phyloP scores from a whole-genome alignment of 805 yeast genomes.

The Vanderwaltozyma yarrowii region DNA sequence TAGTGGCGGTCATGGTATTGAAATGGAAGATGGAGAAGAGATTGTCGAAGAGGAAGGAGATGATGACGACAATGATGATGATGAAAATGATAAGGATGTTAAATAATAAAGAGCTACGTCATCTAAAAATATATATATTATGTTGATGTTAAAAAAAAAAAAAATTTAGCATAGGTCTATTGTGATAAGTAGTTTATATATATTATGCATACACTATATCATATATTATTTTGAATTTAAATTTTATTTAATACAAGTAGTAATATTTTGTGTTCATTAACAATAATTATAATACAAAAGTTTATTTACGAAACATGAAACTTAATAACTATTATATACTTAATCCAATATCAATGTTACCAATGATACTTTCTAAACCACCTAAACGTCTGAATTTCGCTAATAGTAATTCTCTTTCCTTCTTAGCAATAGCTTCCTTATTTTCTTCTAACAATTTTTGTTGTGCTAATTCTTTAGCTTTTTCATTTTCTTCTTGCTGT shows the following conservation, averaged over 20 bases:
- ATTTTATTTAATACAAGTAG: too few species aligned
- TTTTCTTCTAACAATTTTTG: conserved; percentile 33
- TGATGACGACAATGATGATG: not conserved
- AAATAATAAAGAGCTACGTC: not conserved
- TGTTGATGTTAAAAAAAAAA: not conserved
- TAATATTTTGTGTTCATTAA: not conserved
- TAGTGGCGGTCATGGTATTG: conserved; percentile 24
- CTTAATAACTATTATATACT: conserved; percentile 17
- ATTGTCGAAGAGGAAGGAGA: conserved; percentile 2
- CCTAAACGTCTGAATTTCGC: conserved; percentile 52
- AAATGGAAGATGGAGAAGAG: conserved; percentile 28
- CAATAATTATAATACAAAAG: not conserved
- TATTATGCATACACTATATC: too few species aligned
- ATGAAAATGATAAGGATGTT: not conserved
- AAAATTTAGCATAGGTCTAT: not conserved
- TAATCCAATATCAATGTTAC: conserved; percentile 32
- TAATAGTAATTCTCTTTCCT: conserved; percentile 36
- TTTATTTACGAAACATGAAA: not conserved
- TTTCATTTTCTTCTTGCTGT: conserved; percentile 47
- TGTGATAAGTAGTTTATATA: too few species aligned
- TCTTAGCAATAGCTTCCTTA: conserved; percentile 34
- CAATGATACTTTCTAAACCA: conserved; percentile 42
- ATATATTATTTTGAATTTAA: too few species aligned
- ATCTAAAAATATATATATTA: not conserved
- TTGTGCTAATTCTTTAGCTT: conserved; percentile 45